Evolutionary conservation across 805 yeast genomes (phyloP).

Genomic region (Suhomyces kilbournensis): DNA sequence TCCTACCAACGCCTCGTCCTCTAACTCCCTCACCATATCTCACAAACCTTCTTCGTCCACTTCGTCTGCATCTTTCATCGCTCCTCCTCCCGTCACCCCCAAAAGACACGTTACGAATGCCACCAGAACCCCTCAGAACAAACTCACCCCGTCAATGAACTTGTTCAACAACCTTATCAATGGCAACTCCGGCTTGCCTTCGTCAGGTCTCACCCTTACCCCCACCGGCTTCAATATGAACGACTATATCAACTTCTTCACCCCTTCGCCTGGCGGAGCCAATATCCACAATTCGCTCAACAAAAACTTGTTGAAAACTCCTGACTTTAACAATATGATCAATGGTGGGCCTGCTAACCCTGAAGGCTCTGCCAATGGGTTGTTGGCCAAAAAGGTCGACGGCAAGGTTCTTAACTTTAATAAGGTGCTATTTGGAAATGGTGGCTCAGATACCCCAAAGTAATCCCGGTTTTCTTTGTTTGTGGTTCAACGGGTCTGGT

Average conservation of each 20-base stretch:
- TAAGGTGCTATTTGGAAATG: constrained; percentile 29
- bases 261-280: constrained; percentile 58
- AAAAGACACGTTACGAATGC: constrained; percentile 28
- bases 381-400: constrained; percentile 24
- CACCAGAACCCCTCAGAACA: constrained; percentile 38
- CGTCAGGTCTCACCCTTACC: constrained; percentile 42
- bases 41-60: constrained; percentile 20
- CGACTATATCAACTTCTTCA: constrained; percentile 75
- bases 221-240: constrained; percentile 78
- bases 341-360: constrained; percentile 6
- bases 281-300: constrained; percentile 6
- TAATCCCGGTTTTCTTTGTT: constrained; percentile 3
- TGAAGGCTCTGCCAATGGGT: constrained; percentile 3
- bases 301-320: constrained; percentile 36
- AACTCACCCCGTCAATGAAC: constrained; percentile 40
- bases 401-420: constrained; percentile 45
- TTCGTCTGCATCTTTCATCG: constrained; percentile 25
- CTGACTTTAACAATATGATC: constrained; percentile 37
- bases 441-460: constrained; percentile 8
- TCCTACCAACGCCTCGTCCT: constrained; percentile 12
- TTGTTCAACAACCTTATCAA: constrained; percentile 23
- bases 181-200: constrained; percentile 32
- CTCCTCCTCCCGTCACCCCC: constrained; percentile 46
- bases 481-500: not conserved
- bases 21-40: constrained; percentile 17